These are phyloP conservation scores for Raffaelea arxii DNA, from an alignment of 2,329 filamentous ascomycete genomes.

Conservation along the genomic window DNA sequence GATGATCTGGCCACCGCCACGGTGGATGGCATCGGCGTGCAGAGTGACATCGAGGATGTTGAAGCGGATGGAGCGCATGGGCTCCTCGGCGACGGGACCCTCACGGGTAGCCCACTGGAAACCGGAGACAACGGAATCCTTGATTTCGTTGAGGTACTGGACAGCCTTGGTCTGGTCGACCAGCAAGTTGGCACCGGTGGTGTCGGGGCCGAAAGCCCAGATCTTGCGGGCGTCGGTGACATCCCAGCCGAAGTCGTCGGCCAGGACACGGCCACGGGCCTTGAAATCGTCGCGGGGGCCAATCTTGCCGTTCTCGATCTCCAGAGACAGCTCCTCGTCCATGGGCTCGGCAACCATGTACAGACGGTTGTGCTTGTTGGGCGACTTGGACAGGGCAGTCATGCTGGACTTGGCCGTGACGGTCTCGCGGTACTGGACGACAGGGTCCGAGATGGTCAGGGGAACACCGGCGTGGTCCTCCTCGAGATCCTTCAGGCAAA, in stretches of 20 bases:
- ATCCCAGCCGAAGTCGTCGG: constrained; percentile 98
- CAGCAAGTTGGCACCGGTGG: constrained; percentile 93
- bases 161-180: constrained; percentile 99
- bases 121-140: constrained; percentile 98
- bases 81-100: constrained; percentile 96
- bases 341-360: constrained; percentile 91
- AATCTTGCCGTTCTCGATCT: constrained; percentile 90
- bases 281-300: constrained; percentile 97
- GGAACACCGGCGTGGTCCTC: constrained; percentile 98
- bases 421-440: constrained; percentile 98
- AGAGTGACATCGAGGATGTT: constrained; percentile 99
- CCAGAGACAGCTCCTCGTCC: constrained; percentile 79
- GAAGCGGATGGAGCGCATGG: constrained; percentile 93
- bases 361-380: constrained; percentile 99
- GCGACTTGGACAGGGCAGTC: constrained; percentile 96
- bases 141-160: constrained; percentile 99
- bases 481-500: constrained; percentile 99
- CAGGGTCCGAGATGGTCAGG: constrained; percentile 94
- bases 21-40: constrained; percentile 98
- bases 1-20: constrained; percentile 98
- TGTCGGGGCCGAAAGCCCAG: constrained; percentile 99
- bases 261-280: constrained; percentile 88
- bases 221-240: constrained; percentile 99
- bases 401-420: constrained; percentile 79
- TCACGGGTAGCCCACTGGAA: constrained; percentile 99